Conservation (phyloP, 225 moss, liverwort and hornwort species). For the Asterella californica region DNA sequence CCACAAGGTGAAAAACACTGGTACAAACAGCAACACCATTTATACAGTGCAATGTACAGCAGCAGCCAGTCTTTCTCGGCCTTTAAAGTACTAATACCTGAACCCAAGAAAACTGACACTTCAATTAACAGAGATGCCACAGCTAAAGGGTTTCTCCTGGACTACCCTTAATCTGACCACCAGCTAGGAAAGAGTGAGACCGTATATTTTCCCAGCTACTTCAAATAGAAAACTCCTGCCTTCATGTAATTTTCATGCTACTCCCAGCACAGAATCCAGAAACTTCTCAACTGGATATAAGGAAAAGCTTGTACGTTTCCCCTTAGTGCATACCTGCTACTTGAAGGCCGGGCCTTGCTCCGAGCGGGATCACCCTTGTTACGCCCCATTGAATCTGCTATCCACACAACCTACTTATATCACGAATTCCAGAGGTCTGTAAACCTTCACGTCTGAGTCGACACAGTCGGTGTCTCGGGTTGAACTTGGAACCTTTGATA, state of each 20-base stretch:
- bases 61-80: background rate
- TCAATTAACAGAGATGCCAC: background rate
- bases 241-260: background rate
- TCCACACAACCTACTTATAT: background rate
- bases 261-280: background rate
- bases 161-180: background rate
- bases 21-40: too few species aligned
- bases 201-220: background rate
- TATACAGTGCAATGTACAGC: background rate
- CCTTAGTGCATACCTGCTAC: constrained; percentile 60
- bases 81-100: background rate
- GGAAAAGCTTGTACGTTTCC: background rate
- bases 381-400: constrained; percentile 57
- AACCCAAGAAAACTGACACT: background rate
- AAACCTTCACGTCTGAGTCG: background rate
- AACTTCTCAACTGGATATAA: background rate
- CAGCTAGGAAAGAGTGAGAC: background rate
- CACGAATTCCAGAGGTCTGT: background rate
- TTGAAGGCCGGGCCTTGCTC: constrained; percentile 73
- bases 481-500: background rate
- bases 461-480: background rate
- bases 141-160: background rate
- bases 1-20: background rate
- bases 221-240: background rate
- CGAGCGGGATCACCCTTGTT: constrained; percentile 67